A percentile compares a stretch with the other conserved stretches of the same genome.
phyloP scores from a whole-genome alignment of 768 basidiomycete species.

The Collybiopsis luxurians region DNA sequence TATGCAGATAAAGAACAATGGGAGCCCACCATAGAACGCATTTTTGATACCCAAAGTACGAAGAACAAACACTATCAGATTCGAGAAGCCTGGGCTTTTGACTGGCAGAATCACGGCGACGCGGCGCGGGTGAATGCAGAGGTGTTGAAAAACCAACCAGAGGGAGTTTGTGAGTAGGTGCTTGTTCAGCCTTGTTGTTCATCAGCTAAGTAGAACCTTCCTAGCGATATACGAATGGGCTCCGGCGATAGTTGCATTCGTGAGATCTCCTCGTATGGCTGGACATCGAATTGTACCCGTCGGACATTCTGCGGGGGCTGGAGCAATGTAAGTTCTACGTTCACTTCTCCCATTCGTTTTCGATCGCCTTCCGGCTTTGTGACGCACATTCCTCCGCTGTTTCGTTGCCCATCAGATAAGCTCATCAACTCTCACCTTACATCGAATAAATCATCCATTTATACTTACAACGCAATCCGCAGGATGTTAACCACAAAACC shows the following conservation, averaged over 20 bases:
- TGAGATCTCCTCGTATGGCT: slow-evolving; percentile 12
- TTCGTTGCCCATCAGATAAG: not conserved
- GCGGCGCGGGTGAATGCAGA: slow-evolving; percentile 30
- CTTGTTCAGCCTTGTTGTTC: not conserved
- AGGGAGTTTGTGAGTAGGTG: slow-evolving; percentile 16
- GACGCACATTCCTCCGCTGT: not conserved
- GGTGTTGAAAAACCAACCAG: slow-evolving; percentile 17
- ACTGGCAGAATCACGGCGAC: slow-evolving; percentile 40
- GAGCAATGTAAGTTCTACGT: slow-evolving; percentile 18
- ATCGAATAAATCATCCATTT: too few relatives aligned
- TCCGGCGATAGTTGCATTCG: slow-evolving; percentile 19
- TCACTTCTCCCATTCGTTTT: not conserved
- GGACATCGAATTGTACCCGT: slow-evolving; percentile 18
- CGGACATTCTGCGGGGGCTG: slow-evolving; percentile 25
- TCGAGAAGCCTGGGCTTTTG: slow-evolving; percentile 38
- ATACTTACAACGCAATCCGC: not conserved
- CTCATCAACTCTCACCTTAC: not conserved
- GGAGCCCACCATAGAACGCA: slow-evolving; percentile 42
- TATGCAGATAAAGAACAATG: slow-evolving; percentile 54
- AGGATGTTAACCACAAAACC: slow-evolving; percentile 38
- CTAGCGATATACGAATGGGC: slow-evolving; percentile 23
- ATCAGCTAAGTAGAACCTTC: too few relatives aligned
- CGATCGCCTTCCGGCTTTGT: not conserved
- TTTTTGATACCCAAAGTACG: slow-evolving; percentile 28
- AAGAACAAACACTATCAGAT: slow-evolving; percentile 22